Conservation (phyloP, 306 rosid genomes). For the Echinosophora koreensis region DNA sequence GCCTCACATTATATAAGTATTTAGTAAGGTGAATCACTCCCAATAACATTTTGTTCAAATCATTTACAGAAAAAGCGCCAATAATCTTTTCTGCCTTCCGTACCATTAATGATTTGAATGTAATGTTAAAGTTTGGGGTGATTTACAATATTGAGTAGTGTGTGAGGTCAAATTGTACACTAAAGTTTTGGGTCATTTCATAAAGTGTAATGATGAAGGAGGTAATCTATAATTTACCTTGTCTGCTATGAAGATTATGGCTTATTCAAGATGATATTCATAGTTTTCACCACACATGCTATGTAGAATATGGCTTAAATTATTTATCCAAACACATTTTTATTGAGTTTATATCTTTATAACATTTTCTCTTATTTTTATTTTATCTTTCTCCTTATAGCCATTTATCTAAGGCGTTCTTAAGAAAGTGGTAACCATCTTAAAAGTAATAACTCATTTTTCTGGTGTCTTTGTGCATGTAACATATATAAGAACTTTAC, state of each 20-base stretch:
- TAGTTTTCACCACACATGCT: constrained; percentile 9
- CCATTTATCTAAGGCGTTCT: too few species aligned
- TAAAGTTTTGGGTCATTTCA: constrained; percentile 4
- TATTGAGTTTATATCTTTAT: too few species aligned
- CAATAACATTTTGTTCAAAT: constrained; percentile 12
- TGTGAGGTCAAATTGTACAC: not conserved
- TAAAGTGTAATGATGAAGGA: not conserved
- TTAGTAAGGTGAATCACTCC: not conserved
- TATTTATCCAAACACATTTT: too few species aligned
- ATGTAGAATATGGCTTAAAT: too few species aligned
- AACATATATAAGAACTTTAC: too few species aligned
- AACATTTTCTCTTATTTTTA: too few species aligned
- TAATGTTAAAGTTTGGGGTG: constrained; percentile 26
- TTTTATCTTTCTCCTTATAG: too few species aligned
- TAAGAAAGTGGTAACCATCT: too few species aligned
- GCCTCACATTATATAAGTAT: not conserved
- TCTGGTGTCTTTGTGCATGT: too few species aligned
- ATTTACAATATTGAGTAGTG: not conserved
- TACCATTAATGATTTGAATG: not conserved
- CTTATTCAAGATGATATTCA: constrained; percentile 22
- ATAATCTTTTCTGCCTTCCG: not conserved
- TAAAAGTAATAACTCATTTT: too few species aligned
- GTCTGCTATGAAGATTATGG: not conserved
- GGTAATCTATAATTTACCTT: constrained; percentile 18
- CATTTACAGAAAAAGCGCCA: not conserved